Percentiles rank a stretch among this genome's conserved stretches.
Conservation (phyloP, 768 basidiomycete species). For the Termitomyces sp. region DNA sequence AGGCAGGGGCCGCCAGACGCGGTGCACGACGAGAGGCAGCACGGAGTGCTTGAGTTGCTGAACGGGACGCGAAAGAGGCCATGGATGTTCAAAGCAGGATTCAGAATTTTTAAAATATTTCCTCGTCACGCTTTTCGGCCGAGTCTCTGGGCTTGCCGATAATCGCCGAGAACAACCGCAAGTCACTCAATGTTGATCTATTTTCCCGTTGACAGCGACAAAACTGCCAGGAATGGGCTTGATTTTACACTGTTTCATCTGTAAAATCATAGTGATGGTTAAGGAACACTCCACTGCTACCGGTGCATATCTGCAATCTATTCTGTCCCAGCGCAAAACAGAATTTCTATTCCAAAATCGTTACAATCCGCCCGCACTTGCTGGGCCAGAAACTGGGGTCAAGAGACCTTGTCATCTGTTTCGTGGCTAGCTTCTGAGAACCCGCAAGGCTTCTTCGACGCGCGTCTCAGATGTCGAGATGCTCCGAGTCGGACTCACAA, state of each 20-base stretch:
- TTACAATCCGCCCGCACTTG: too few species aligned
- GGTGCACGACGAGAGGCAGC: slow-evolving; percentile 63
- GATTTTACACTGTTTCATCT: background rate
- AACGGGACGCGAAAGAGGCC: slow-evolving; percentile 60
- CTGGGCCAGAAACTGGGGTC: background rate
- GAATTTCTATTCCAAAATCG: background rate
- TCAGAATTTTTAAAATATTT: slow-evolving; percentile 14
- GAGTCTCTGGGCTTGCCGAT: slow-evolving; percentile 14
- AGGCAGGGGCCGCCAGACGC: slow-evolving; percentile 34
- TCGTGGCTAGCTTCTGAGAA: too few species aligned
- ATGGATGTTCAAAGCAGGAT: slow-evolving; percentile 33
- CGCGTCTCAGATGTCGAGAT: background rate
- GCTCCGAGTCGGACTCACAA: background rate
- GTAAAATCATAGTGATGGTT: background rate
- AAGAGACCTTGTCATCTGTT: background rate
- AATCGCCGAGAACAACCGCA: slow-evolving; percentile 11
- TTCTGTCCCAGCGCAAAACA: background rate
- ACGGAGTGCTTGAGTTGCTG: slow-evolving; percentile 57
- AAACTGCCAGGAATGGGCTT: background rate
- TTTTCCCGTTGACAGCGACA: background rate
- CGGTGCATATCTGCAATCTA: background rate
- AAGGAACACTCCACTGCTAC: background rate
- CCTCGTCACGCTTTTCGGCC: slow-evolving; percentile 19
- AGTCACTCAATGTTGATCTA: background rate
- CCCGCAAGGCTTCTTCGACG: background rate